phyloP scores from a whole-genome alignment of 495 filamentous ascomycete genomes.

The Podospora pseudocomata region DNA sequence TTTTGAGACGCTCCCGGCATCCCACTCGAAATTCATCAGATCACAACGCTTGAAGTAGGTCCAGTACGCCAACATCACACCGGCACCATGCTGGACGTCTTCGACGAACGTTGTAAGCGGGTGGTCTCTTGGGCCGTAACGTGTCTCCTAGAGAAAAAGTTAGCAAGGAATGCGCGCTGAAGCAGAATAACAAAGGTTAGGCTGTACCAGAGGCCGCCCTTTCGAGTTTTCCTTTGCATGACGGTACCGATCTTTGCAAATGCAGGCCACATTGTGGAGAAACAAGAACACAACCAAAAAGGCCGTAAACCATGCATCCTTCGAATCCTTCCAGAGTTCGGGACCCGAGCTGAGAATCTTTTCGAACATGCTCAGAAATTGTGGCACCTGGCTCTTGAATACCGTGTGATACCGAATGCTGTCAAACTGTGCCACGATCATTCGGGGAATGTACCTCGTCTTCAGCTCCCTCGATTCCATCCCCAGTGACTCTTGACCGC shows the following conservation, averaged over 20 bases:
- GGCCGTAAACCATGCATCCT: slow-evolving; percentile 37
- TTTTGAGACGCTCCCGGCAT: not conserved
- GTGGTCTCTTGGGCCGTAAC: slow-evolving; percentile 22
- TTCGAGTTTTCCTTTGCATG: slow-evolving; percentile 15
- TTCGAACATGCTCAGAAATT: slow-evolving; percentile 29
- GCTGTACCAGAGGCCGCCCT: slow-evolving; percentile 16
- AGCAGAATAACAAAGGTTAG: not conserved
- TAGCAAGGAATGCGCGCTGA: not conserved
- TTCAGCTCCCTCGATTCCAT: slow-evolving; percentile 22
- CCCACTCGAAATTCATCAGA: slow-evolving; percentile 24
- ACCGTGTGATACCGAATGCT: slow-evolving; percentile 35
- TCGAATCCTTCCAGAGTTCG: slow-evolving; percentile 18
- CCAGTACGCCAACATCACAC: slow-evolving; percentile 29
- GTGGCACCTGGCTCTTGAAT: slow-evolving; percentile 18
- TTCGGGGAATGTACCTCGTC: slow-evolving; percentile 36
- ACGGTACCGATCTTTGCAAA: slow-evolving; percentile 23
- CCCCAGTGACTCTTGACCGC: slow-evolving; percentile 32
- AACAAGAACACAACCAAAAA: slow-evolving; percentile 42
- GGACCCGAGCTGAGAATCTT: slow-evolving; percentile 25
- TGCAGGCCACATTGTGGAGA: slow-evolving; percentile 21
- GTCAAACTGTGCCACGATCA: slow-evolving; percentile 50
- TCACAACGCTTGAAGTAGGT: slow-evolving; percentile 31
- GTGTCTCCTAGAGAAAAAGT: slow-evolving; percentile 24
- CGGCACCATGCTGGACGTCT: slow-evolving; percentile 25
- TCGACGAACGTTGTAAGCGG: slow-evolving; percentile 26